Percentiles rank a stretch among this genome's conserved stretches.
phyloP scores from a whole-genome alignment of 108 stramenopile genomes.

The Pseudonitzschia pungens region DNA sequence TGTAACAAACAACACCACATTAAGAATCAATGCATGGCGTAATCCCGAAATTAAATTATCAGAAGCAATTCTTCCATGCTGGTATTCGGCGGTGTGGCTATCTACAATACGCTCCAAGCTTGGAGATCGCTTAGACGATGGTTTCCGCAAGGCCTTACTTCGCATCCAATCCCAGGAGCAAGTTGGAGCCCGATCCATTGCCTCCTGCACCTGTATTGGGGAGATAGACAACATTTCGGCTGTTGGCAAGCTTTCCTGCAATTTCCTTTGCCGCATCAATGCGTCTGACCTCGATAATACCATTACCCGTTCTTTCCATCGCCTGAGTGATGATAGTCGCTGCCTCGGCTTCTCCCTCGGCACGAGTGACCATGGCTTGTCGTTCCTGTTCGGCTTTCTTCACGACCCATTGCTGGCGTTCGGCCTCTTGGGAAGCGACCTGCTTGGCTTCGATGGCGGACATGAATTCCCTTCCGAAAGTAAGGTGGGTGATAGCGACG shows the following conservation, averaged over 20 bases:
- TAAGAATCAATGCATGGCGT: no score
- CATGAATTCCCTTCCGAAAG: conserved; percentile 97
- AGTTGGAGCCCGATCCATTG: conserved; percentile 36
- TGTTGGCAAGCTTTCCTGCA: conserved; percentile 89
- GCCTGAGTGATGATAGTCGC: conserved; percentile 96
- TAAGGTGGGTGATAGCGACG: conserved; percentile 99
- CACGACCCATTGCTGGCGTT: conserved; percentile 97
- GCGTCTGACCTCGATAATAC: conserved; percentile 97
- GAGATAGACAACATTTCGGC: conserved; percentile 95
- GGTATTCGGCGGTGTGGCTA: no score
- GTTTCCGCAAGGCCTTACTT: conserved; percentile 25
- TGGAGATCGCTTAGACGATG: neutral
- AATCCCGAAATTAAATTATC: no score
- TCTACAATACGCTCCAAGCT: no score
- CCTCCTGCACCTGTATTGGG: conserved; percentile 75
- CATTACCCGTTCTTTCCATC: conserved; percentile 94
- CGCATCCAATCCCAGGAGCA: conserved; percentile 50
- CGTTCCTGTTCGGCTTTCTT: conserved; percentile 97
- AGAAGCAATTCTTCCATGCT: no score
- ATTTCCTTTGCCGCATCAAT: conserved; percentile 99
- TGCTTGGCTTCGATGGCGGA: conserved; percentile 99
- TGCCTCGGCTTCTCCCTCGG: conserved; percentile 98
- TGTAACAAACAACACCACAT: no score
- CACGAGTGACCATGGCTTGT: conserved; percentile 95
- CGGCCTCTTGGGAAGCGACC: conserved; percentile 99